Evolutionary conservation across 2,329 filamentous ascomycete species (phyloP), one percentile per base, ranked within the genome.

Genomic region (Magnaporthiopsis rhizophila): DNA sequence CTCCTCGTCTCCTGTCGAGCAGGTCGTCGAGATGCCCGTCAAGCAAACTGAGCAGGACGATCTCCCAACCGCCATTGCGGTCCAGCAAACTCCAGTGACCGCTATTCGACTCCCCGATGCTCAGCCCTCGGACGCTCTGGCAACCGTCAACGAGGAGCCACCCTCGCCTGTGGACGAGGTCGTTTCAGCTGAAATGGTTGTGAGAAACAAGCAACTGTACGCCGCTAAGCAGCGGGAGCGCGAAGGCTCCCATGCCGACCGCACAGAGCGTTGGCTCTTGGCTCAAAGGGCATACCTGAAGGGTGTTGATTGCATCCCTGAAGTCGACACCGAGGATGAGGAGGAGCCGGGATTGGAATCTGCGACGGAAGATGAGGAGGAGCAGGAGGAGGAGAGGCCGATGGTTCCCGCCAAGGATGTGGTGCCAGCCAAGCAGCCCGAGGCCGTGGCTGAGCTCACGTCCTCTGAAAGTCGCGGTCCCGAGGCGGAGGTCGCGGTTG

Each of bases 191-290:
- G 86, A 89, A 71, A 89, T 89, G 56, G 80, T 88, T 32, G 82
- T 82, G 58, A 88, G 90, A 68, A 91, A 90, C 71, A 90, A 92
- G 67, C 85, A 91, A 65, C 82, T 86, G 66, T 96, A 96, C 71
- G 83, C 88, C 61, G 81, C 83, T 63, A 90, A 91, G 74, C 85
- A 96, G 67, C 84, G 90, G 71, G 81, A 89, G 68, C 83, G 83
- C 58, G 87, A 90, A 9, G 79, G 88, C 26, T 85, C 84, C n/a
- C 91, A 93, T 71, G 78, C 95, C 62, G 91, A 95, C 74, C 87
- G 92, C 67, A 98, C 94, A 5, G 89, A 90, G 70, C 77, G 91
- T 59, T 98, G 94, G 94, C 84, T 98, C 36, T 80, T 87, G 69
- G 90, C 92, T 9, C 94, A 98, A 74, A 87, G 87, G 65, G 82